Conservation (phyloP, 192 early-diverging fungal species). For the Glomus cerebriforme region DNA sequence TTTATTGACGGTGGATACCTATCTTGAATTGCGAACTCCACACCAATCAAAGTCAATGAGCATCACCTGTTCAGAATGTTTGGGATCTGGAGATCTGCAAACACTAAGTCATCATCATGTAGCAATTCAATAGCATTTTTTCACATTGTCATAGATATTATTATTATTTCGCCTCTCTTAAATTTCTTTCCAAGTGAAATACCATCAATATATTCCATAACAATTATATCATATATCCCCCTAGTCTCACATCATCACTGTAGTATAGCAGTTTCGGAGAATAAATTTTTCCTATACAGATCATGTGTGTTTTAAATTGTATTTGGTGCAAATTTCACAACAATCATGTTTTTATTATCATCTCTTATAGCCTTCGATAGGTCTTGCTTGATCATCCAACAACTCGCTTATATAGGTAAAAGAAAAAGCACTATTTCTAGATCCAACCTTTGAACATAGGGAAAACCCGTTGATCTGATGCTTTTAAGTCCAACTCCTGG, state of each 20-base stretch:
- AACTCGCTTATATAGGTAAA: too few relatives aligned
- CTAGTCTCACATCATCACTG: neutral
- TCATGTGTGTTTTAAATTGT: neutral
- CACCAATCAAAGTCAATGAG: too few relatives aligned
- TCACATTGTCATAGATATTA: too few relatives aligned
- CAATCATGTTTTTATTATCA: neutral
- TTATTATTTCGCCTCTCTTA: too few relatives aligned
- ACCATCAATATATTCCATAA: neutral
- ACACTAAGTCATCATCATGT: too few relatives aligned
- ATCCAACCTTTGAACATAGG: neutral
- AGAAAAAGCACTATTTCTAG: neutral
- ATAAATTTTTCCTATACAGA: neutral
- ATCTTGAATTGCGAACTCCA: too few relatives aligned
- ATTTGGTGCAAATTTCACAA: neutral
- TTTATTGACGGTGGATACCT: too few relatives aligned
- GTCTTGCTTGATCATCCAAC: neutral
- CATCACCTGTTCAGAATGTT: too few relatives aligned
- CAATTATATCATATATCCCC: neutral
- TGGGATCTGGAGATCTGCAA: too few relatives aligned
- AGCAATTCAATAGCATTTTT: too few relatives aligned
- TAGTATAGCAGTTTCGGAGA: neutral
- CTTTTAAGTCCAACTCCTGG: neutral
- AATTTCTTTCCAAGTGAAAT: too few relatives aligned
- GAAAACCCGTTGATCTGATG: neutral
- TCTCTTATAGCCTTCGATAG: neutral